phyloP scores from a whole-genome alignment of 2,329 filamentous ascomycete genomes.

The Verticillium isaacii region DNA sequence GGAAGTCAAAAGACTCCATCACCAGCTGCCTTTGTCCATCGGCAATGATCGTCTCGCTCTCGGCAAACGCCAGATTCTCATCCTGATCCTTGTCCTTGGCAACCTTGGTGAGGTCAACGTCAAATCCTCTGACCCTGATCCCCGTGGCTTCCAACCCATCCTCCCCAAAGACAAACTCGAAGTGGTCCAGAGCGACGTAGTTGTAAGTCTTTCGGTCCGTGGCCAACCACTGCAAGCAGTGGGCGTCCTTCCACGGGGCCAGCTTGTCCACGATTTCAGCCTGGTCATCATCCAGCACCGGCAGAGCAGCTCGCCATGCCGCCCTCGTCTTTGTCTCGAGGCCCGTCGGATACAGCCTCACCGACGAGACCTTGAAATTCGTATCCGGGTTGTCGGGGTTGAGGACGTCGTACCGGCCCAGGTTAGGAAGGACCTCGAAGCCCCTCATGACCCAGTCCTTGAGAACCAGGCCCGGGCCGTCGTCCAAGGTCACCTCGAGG shows the following conservation, averaged over 20 bases:
- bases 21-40: too few species aligned
- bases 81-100: too few species aligned
- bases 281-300: not conserved
- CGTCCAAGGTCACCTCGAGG: conserved; percentile 13
- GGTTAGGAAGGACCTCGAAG: conserved; percentile 32
- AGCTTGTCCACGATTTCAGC: not conserved
- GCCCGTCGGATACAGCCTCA: conserved; percentile 12
- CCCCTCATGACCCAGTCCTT: conserved; percentile 32
- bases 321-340: conserved; percentile 8
- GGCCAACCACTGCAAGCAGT: not conserved
- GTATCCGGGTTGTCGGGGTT: conserved; percentile 2
- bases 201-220: too few species aligned
- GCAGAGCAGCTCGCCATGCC: conserved; percentile 27
- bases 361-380: conserved; percentile 9
- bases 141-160: too few species aligned
- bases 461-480: conserved; percentile 34
- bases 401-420: conserved; percentile 18
- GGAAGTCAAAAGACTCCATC: too few species aligned
- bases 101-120: too few species aligned
- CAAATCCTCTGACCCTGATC: too few species aligned
- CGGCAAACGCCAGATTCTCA: too few species aligned
- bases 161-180: too few species aligned
- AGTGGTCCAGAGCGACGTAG: too few species aligned
- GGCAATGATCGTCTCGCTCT: too few species aligned
- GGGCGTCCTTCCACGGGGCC: not conserved